phyloP scores from a whole-genome alignment of 2,329 filamentous ascomycete genomes.

The Aspergillus sp. region DNA sequence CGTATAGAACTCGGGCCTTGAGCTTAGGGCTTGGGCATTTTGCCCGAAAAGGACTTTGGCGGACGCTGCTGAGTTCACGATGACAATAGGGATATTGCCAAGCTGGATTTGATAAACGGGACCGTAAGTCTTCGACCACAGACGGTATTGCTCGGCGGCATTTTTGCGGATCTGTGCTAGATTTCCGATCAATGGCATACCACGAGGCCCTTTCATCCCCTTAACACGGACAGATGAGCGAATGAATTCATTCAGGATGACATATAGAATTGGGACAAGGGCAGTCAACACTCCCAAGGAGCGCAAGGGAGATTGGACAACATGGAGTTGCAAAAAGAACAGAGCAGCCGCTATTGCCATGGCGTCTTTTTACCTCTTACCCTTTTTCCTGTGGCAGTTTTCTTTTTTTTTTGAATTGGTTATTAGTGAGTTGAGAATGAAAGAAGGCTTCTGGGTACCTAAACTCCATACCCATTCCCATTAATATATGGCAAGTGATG shows the following conservation, averaged over 20 bases:
- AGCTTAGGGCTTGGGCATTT: conserved; percentile 52
- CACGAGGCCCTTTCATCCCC: conserved; percentile 45
- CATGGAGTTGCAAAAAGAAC: conserved; percentile 13
- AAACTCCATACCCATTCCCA: no score
- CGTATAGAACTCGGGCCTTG: conserved; percentile 55
- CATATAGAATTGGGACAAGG: conserved; percentile 38
- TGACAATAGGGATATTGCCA: conserved; percentile 53
- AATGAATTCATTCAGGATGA: conserved; percentile 48
- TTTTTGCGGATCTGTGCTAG: conserved; percentile 52
- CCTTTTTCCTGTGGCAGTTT: no score
- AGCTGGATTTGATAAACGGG: conserved; percentile 55
- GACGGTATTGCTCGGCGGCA: conserved; percentile 53
- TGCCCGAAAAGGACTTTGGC: conserved; percentile 50
- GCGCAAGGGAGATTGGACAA: conserved; percentile 15
- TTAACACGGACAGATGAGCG: conserved; percentile 42
- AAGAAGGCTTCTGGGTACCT: no score
- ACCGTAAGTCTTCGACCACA: conserved; percentile 49
- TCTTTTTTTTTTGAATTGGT: no score
- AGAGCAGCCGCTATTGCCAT: conserved; percentile 25
- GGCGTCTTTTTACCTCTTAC: not conserved
- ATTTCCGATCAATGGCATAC: conserved; percentile 53
- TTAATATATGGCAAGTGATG: no score
- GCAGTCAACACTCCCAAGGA: conserved; percentile 14
- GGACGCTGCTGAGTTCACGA: conserved; percentile 52
- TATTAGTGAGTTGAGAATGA: no score